Base-by-base conservation (phyloP, 108 stramenopile species). In the Skeletonema potamos region DNA sequence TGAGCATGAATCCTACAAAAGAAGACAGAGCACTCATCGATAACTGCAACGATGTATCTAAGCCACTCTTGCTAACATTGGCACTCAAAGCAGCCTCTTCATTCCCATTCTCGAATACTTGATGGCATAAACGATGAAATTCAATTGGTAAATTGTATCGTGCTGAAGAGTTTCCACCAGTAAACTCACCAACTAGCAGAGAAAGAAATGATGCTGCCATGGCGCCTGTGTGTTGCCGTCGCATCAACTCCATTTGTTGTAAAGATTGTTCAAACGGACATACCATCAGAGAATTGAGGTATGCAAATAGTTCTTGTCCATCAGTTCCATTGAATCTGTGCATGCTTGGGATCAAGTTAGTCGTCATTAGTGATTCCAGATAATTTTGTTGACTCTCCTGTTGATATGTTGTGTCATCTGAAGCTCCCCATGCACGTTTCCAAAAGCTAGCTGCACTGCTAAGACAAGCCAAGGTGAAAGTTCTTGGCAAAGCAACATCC, bases 71-170 rank as follows among this genome's bases (percentile, higher is more conserved):
- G 2, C 17, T 62, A 26, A 46, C 56, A 43, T 71, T 26, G 10
- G 27, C n/a, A 15, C 32, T 29, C 18, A 27, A n/a, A 15, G 9
- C 61, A 62, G 4, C 37, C 28, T 36, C 70, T 34, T 33, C 41
- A 13, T 15, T 29, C 7, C 77, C 79, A 60, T 62, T 79, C 61
- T 89, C 90, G 73, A 92, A 90, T 17, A 68, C 30, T 15, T 30
- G 39, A 75, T 90, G 93, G n/a, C 81, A 82, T 11, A 36, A 62
- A 32, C 86, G 85, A 66, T 94, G 93, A 66, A 89, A 91, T 70
- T 92, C 90, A 44, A 90, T 39, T 0, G 89, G 86, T 64, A 90
- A 60, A 33, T 90, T 76, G 68, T 94, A 94, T 27, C 72, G 43
- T 15, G 74, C 71, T 2, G 88, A 84, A 22, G 87, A 87, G 62